Evolutionary conservation across 2,329 filamentous ascomycete species (phyloP).

Genomic region (Westerdykella sp.): DNA sequence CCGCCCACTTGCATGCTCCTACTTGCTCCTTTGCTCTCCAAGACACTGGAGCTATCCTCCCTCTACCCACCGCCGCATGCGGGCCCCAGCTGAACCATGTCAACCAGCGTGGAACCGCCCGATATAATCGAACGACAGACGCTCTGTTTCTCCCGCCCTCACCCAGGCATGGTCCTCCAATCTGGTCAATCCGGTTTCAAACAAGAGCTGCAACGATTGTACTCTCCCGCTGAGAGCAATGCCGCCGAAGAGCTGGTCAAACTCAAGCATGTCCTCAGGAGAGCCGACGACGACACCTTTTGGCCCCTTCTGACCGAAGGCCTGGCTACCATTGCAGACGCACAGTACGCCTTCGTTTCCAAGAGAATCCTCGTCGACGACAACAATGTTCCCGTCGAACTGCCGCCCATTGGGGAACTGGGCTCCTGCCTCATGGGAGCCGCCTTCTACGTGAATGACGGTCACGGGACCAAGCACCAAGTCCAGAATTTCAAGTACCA

Average conservation of each 20-base stretch:
- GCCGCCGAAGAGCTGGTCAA: slow-evolving; percentile 55
- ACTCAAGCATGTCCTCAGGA: slow-evolving; percentile 52
- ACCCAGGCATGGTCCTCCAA: slow-evolving; percentile 41
- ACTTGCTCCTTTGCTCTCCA: slow-evolving; percentile 2
- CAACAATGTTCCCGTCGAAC: slow-evolving; percentile 52
- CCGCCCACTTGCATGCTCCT: slow-evolving; percentile 4
- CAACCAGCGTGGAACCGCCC: slow-evolving; percentile 26
- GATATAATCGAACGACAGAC: slow-evolving; percentile 39
- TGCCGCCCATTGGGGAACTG: slow-evolving; percentile 55
- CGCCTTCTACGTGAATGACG: slow-evolving; percentile 61
- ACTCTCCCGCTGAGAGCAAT: slow-evolving; percentile 49
- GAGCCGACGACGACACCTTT: slow-evolving; percentile 53
- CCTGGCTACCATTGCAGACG: slow-evolving; percentile 55
- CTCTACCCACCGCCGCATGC: slow-evolving; percentile 16
- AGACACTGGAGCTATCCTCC: slow-evolving; percentile 1
- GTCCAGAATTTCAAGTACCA: slow-evolving; percentile 58
- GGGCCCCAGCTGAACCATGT: slow-evolving; percentile 18
- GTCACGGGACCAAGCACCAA: slow-evolving; percentile 47
- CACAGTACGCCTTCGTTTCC: slow-evolving; percentile 64
- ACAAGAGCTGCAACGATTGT: slow-evolving; percentile 30
- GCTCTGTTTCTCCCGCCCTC: slow-evolving; percentile 38
- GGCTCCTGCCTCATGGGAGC: slow-evolving; percentile 59
- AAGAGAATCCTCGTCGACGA: slow-evolving; percentile 58
- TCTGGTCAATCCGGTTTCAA: slow-evolving; percentile 41
- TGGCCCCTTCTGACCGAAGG: slow-evolving; percentile 60